These are phyloP conservation scores for Candida hungchunana DNA, from an alignment of 805 yeast genomes.

Conservation along the genomic window DNA sequence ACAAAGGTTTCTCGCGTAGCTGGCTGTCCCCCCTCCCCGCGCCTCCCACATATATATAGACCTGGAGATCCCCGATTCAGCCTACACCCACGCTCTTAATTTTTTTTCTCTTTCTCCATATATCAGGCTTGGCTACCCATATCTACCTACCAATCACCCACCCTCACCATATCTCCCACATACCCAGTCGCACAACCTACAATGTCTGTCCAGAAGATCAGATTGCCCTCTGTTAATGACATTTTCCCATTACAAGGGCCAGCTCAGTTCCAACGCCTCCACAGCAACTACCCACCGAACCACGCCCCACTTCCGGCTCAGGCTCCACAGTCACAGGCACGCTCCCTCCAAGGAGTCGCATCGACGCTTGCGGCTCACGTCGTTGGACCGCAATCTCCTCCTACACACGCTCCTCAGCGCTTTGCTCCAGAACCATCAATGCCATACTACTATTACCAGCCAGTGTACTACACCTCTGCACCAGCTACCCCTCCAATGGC, in stretches of 20 bases:
- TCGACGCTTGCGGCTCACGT: not conserved
- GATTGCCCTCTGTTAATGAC: constrained; percentile 26
- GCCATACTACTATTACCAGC: constrained; percentile 11
- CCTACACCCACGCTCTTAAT: too few species aligned
- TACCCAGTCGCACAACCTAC: too few species aligned
- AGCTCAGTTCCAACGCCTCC: not conserved
- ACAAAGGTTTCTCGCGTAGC: constrained; percentile 12
- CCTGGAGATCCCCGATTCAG: not conserved
- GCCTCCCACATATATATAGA: constrained; percentile 3
- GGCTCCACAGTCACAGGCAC: constrained; percentile 6
- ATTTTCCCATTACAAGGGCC: constrained; percentile 20
- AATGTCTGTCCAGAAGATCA: constrained; percentile 18
- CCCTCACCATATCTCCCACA: not conserved
- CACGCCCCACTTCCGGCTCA: constrained; percentile 3
- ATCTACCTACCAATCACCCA: too few species aligned
- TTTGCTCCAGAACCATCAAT: constrained; percentile 5
- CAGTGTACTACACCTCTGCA: constrained; percentile 5
- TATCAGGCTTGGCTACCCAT: too few species aligned
- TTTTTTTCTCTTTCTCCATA: too few species aligned
- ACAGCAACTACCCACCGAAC: constrained; percentile 5
- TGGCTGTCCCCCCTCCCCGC: constrained; percentile 3
- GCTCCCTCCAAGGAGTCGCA: not conserved
- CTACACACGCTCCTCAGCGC: not conserved
- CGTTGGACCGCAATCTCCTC: constrained; percentile 3
- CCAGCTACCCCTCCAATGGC: constrained; percentile 8